Base-by-base conservation (phyloP, 2,329 filamentous ascomycete species). In the Apiospora hydei region DNA sequence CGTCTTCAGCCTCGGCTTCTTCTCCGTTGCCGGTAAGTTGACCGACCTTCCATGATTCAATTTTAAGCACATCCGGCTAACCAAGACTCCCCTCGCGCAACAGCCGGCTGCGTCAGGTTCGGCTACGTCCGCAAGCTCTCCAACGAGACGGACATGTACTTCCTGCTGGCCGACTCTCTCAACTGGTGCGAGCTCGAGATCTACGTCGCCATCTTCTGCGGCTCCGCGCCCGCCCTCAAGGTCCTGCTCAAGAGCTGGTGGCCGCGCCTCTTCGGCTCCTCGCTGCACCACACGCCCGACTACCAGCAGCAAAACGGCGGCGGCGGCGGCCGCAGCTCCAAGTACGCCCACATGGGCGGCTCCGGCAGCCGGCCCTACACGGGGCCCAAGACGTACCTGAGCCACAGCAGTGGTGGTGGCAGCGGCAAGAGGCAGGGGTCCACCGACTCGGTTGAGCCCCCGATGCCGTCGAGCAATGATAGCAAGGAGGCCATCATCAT, bases 121-220 rank as follows among this genome's bases (percentile, higher is more conserved):
- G 61, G 61, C 7, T 73, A 73, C 66, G 72, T 73, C 18, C 72
- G 72, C 8, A 69, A 71, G 21, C 71, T 73, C 1, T 41, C 72
- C 5, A 16, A 71, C 71, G 71, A 69, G n/a, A 34, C 24, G n/a
- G 72, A 72, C 41, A 71, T 72, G 69, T 72, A 71, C 53, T 73
- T 72, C 66, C 67, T 68, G 30, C 71, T 72, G 18, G 72, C 71
- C 26, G 72, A 73, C n/a, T 69, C 70, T 3, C 72, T 73, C 24
- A 72, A 72, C 18, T 73, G 72, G 72, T 73, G 72, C 24, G 69
- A 70, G 34, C 69, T 72, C 8, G 72, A 73, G 69, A 71, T 73
- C n/a, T 72, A 73, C 46, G 61, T 73, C 8, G 72, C 72, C 4
- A 72, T 73, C 66, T 67, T 72, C 44, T 73, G 72, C 53, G 72